Conservation (phyloP, 2,329 filamentous ascomycete species). For the Penicillium sp. region DNA sequence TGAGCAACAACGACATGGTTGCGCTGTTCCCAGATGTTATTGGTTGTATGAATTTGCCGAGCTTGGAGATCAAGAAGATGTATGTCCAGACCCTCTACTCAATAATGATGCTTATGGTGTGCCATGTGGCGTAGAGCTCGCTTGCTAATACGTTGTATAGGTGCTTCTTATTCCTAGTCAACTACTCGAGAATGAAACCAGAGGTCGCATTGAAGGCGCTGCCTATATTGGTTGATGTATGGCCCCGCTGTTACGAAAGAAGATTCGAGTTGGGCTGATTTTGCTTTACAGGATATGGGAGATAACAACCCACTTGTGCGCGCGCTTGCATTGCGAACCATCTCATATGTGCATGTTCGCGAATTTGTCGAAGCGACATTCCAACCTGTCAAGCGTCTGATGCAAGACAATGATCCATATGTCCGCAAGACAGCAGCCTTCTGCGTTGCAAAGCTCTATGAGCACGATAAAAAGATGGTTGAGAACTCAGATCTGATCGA, state of each 20-base stretch:
- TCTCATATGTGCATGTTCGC: slow-evolving; percentile 95
- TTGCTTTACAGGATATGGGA: slow-evolving; percentile 71
- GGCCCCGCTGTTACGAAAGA: slow-evolving; percentile 21
- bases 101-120: neutral
- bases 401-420: slow-evolving; percentile 87
- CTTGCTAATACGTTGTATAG: slow-evolving; percentile 47
- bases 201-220: slow-evolving; percentile 92
- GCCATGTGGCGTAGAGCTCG: neutral
- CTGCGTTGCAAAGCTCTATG: slow-evolving; percentile 95
- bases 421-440: slow-evolving; percentile 97
- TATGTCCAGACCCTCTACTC: slow-evolving; percentile 41
- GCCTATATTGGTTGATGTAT: slow-evolving; percentile 76
- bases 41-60: slow-evolving; percentile 89
- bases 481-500: slow-evolving; percentile 91
- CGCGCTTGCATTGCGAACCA: slow-evolving; percentile 86
- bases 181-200: slow-evolving; percentile 91
- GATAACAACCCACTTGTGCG: slow-evolving; percentile 89
- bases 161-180: slow-evolving; percentile 97
- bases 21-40: slow-evolving; percentile 94
- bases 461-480: slow-evolving; percentile 87
- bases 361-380: slow-evolving; percentile 94
- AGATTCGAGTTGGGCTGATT: slow-evolving; percentile 7
- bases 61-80: slow-evolving; percentile 99
- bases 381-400: slow-evolving; percentile 74
- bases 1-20: slow-evolving; percentile 99